Evolutionary conservation across 352 stramenopile species (phyloP), one percentile per base, ranked within the genome.

Genomic region (Plasmopara muralis): DNA sequence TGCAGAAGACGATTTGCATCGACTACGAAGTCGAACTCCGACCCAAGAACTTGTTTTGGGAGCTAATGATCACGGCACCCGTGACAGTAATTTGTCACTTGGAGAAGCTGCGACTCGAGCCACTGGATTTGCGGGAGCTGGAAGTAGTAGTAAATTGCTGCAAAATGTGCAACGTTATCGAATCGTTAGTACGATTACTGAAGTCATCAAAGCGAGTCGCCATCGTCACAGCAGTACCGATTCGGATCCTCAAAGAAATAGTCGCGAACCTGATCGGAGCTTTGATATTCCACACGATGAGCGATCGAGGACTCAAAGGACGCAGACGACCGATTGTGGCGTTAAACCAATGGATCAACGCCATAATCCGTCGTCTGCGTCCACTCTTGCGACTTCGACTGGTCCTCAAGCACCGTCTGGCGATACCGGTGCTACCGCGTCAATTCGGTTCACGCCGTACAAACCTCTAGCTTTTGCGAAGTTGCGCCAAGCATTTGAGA

Each of bases 381-480:
- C 66, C 13, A 72, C 63, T 6, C 30, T 45, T 13, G 53, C 41
- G 0, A 65, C 59, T 6, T 63, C 57, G 9, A 45, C 29, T 35
- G 31, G 31, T 2, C 31, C 6, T 35, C 15, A 40, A 51, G 4
- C 46, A 16, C 3, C 53, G 55, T 6, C 50, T 42, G 13, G 13
- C 8, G 16, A 41, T 41, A 1, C 37, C 1, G 12, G 12, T 8
- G 63, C 55, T 8, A 63, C 53, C 9, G 53, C 59, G 12, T 72
- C 64, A 9, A 88, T 91, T 59, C 68, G 62, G 2, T 89, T 92
- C 60, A 89, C 77, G 39, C 77, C 83, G 8, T 93, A 89, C 47
- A 77, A 71, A 28, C 74, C 81, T 2, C 56, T 86, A 33, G 66
- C 64, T 1, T 96, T 96, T 56, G 80, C 77, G 0, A 70, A 92